Conservation (phyloP, 768 basidiomycete species). For the Cystofilobasidium macerans region DNA sequence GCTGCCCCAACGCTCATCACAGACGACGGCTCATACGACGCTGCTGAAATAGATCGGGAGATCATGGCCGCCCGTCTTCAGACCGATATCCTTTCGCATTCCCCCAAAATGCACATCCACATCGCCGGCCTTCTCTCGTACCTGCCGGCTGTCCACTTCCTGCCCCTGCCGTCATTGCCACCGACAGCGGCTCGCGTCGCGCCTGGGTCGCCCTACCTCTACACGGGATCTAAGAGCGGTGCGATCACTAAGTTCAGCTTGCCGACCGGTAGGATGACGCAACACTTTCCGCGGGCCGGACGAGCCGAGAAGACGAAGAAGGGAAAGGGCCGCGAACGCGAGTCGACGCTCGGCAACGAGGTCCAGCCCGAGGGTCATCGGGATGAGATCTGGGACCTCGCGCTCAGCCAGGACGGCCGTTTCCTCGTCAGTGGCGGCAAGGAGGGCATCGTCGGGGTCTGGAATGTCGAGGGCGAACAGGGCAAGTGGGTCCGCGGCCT, state of each 20-base stretch:
- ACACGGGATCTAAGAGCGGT: conserved; percentile 83
- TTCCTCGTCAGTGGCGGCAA: conserved; percentile 76
- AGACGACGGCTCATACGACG: conserved; percentile 87
- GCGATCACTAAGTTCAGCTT: conserved; percentile 77
- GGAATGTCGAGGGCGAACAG: conserved; percentile 57
- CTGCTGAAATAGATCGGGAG: conserved; percentile 88
- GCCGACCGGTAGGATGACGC: conserved; percentile 49
- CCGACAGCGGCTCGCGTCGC: conserved; percentile 54
- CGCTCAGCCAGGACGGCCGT: conserved; percentile 72
- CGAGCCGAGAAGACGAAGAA: conserved; percentile 24
- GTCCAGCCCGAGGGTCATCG: conserved; percentile 59
- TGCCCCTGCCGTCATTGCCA: conserved; percentile 46
- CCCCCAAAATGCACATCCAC: conserved; percentile 74
- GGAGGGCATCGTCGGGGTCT: conserved; percentile 70
- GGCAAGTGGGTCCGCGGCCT: conserved; percentile 69
- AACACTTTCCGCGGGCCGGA: conserved; percentile 46
- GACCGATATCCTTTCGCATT: conserved; percentile 77
- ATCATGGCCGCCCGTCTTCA: conserved; percentile 80
- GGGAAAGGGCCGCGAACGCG: conserved; percentile 49
- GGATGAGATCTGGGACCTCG: conserved; percentile 72
- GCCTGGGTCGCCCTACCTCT: conserved; percentile 64
- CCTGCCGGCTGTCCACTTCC: conserved; percentile 37
- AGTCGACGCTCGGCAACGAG: conserved; percentile 16
- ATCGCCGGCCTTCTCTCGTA: conserved; percentile 49
- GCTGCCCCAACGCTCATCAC: too few relatives aligned